Conservation (phyloP, 2,329 filamentous ascomycete species). For the Aureobasidium pullulans region DNA sequence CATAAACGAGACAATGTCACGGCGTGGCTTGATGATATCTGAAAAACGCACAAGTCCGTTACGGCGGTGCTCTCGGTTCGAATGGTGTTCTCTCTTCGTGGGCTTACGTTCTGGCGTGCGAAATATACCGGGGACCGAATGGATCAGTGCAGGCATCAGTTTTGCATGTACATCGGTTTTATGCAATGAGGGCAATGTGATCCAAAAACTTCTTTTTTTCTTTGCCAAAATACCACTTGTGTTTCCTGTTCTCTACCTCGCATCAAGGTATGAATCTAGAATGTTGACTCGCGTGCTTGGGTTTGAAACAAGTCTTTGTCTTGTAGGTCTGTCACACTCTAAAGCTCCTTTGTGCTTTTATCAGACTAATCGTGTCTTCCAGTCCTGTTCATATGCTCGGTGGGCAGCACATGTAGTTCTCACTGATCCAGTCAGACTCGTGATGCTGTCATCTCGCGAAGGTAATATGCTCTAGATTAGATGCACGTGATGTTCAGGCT, state of each 20-base stretch:
- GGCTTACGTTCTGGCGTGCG: constrained; percentile 15
- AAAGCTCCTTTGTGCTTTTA: no score
- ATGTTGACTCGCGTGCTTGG: neutral
- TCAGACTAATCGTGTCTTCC: no score
- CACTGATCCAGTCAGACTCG: no score
- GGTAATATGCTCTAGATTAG: neutral
- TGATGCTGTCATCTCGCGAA: neutral
- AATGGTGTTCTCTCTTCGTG: constrained; percentile 14
- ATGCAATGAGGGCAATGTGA: constrained; percentile 16
- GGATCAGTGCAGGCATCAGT: constrained; percentile 14
- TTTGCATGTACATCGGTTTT: constrained; percentile 16
- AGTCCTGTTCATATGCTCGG: no score
- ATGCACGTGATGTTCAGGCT: neutral
- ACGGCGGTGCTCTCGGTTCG: constrained; percentile 14
- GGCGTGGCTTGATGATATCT: constrained; percentile 15
- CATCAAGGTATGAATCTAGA: constrained; percentile 1
- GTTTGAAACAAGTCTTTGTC: neutral
- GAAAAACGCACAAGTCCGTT: constrained; percentile 15
- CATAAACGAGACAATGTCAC: constrained; percentile 14
- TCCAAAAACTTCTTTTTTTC: constrained; percentile 15
- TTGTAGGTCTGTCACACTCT: neutral
- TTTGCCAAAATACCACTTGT: constrained; percentile 11
- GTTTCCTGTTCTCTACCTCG: neutral
- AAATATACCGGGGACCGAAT: constrained; percentile 13
- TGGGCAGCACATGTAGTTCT: no score